Base-by-base conservation (phyloP, 2,329 filamentous ascomycete genomes). In the Colletotrichum sp. region DNA sequence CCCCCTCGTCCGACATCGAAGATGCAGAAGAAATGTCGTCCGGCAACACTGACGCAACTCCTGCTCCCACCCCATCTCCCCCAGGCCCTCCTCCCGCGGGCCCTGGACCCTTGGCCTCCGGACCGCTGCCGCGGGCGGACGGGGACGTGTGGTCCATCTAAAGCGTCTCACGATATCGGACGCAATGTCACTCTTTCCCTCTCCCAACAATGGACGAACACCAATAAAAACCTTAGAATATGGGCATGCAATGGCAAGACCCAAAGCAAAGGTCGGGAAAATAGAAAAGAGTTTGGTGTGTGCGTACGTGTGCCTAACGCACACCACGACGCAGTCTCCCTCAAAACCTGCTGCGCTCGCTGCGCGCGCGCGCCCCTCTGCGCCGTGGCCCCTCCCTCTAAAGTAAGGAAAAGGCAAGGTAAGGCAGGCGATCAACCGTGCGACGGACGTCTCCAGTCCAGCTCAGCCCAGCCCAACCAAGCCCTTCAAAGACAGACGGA, bases 1-100 rank as follows among this genome's bases (percentile, higher is more conserved):
- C 69, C 4, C 73, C 73, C 63, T 76, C 73, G 34, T 76, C 73
- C 64, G 73, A 76, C 73, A 73, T 68, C 25, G 73, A 76, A 19
- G 57, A 67, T 57, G 61, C 22, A 44, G 69, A 71, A 19, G 68
- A 70, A 27, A 70, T 36, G 27, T 70, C 57, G 57, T 70, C 68
- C 39, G 67, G 67, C 44, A 44, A 36, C n/a, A 44, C 36, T 27
- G 62, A 27, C 22, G 34, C 59, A 63, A 34, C 59, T 63, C 59
- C 59, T 63, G 12, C 63, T 66, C 39, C 63, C 16, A 27, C 39
- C 11, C 36, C 64, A 30, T 19, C 64, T 22, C 36, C 36, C 27
- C 16, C 39, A 44, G 62, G 5, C 4, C 25, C 30, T 52, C 34
- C 30, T 57, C 29, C 27, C 29, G 59, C 59, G 5, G 59, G 59